Percentiles rank a stretch among this genome's conserved stretches.
Evolutionary conservation across 345 rosid genomes (phyloP).

Genomic region (Cardiospermum halicacabum): DNA sequence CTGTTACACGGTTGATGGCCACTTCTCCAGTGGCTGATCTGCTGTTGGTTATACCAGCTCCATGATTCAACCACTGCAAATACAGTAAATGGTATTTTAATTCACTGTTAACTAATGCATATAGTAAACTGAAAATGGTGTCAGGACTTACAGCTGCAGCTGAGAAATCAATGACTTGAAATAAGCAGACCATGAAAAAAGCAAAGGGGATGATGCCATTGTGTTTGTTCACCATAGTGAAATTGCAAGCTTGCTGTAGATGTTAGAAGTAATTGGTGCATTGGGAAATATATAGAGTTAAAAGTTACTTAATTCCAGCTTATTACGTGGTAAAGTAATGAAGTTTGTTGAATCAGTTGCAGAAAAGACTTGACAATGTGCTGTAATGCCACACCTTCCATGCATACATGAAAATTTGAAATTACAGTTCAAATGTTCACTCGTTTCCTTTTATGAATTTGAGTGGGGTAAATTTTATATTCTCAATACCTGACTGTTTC

Average conservation of each 20-base stretch:
- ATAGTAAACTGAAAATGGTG: not conserved
- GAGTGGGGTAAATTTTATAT: too few relatives aligned
- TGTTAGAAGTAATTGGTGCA: not conserved
- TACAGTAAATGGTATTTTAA: not conserved
- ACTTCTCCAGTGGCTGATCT: conserved; percentile 24
- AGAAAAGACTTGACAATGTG: not conserved
- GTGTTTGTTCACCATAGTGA: too few relatives aligned
- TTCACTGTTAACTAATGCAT: not conserved
- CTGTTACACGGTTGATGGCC: conserved; percentile 24
- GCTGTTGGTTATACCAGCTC: conserved; percentile 30
- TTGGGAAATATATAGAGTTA: not conserved
- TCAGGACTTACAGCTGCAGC: conserved; percentile 4
- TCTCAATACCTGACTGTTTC: too few relatives aligned
- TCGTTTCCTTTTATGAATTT: too few relatives aligned
- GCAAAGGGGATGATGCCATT: not conserved
- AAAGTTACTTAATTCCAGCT: conserved; percentile 1
- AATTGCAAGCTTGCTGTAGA: not conserved
- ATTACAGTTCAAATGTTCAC: too few relatives aligned
- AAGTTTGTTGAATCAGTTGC: not conserved
- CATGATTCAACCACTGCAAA: conserved; percentile 44
- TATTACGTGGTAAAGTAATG: not conserved
- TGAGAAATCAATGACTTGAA: not conserved
- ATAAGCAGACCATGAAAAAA: not conserved
- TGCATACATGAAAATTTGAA: not conserved
- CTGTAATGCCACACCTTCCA: not conserved